These are phyloP conservation scores for Apiotrichum akiyoshidainum DNA, from an alignment of 1,284 basidiomycete genomes.

Conservation along the genomic window DNA sequence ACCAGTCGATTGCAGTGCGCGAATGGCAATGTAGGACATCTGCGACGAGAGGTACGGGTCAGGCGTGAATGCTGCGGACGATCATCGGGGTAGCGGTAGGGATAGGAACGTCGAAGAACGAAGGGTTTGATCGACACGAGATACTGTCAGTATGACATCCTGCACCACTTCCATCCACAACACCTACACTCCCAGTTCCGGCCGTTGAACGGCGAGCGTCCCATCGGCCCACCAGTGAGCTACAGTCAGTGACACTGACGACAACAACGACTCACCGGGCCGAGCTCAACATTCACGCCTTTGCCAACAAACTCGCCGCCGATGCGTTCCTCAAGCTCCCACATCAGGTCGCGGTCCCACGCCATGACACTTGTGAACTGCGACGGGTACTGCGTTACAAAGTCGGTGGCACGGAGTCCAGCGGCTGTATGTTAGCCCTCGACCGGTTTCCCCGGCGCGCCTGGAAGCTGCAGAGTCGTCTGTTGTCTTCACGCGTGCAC, in stretches of 20 bases:
- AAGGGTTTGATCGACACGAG: too few species aligned
- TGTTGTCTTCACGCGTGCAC: too few species aligned
- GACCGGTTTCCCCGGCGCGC: too few species aligned
- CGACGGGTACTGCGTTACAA: conserved; percentile 52
- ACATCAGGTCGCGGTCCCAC: conserved; percentile 52
- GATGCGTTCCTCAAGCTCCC: conserved; percentile 50
- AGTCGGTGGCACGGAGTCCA: conserved; percentile 47
- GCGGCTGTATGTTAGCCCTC: conserved; percentile 51
- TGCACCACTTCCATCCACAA: neutral
- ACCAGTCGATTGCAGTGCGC: conserved; percentile 46
- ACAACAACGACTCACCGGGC: conserved; percentile 29
- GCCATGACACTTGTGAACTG: conserved; percentile 54
- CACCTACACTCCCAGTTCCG: conserved; percentile 50
- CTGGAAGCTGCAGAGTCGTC: too few species aligned
- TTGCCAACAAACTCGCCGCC: conserved; percentile 53
- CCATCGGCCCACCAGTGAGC: conserved; percentile 52
- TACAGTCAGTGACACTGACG: conserved; percentile 8
- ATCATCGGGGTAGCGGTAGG: too few species aligned
- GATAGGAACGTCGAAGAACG: too few species aligned
- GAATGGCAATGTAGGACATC: conserved; percentile 45
- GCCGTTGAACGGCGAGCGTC: conserved; percentile 49
- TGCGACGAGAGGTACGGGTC: conserved; percentile 51
- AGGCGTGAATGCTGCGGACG: conserved; percentile 42
- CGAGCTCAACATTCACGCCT: conserved; percentile 46
- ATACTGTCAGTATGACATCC: neutral